A percentile compares a stretch with the other conserved stretches of the same genome.
These are phyloP conservation scores for Trametes sp. DNA, from an alignment of 1,284 basidiomycete species.

Conservation along the genomic window DNA sequence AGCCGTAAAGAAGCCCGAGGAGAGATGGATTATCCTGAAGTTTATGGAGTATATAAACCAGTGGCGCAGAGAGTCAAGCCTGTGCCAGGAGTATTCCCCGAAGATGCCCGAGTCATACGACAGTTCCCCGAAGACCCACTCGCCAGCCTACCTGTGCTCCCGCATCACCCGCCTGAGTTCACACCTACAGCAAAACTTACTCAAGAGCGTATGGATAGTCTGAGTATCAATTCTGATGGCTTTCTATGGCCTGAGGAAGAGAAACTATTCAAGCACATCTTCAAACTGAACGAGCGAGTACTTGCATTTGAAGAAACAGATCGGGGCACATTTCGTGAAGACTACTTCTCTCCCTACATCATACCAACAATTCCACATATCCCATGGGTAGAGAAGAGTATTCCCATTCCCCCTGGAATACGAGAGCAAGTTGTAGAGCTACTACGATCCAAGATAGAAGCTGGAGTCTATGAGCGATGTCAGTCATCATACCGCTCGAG, in stretches of 20 bases:
- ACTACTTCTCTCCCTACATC: constrained; percentile 47
- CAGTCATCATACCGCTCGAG: constrained; percentile 45
- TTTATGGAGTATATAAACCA: constrained; percentile 31
- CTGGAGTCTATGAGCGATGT: constrained; percentile 42
- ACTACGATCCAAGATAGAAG: constrained; percentile 33
- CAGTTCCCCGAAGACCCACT: constrained; percentile 33
- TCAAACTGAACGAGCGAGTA: constrained; percentile 39
- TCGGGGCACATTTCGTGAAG: constrained; percentile 42
- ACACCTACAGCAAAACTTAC: constrained; percentile 25
- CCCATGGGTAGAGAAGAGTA: constrained; percentile 46
- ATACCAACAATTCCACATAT: constrained; percentile 45
- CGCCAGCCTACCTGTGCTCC: constrained; percentile 12
- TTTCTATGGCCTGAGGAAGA: constrained; percentile 44
- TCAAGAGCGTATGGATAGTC: constrained; percentile 23
- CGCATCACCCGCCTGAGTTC: constrained; percentile 31
- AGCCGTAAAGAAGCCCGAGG: not conserved
- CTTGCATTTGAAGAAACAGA: constrained; percentile 44
- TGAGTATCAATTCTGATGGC: constrained; percentile 36
- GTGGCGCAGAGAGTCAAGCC: constrained; percentile 38
- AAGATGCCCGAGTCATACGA: constrained; percentile 28
- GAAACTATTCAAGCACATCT: constrained; percentile 41
- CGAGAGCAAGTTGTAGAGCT: constrained; percentile 44
- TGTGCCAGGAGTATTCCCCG: constrained; percentile 34
- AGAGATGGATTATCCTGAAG: constrained; percentile 1
- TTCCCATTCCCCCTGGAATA: constrained; percentile 50